These are phyloP conservation scores for Carallia pectinifolia DNA, from an alignment of 345 rosid species.

Conservation along the genomic window DNA sequence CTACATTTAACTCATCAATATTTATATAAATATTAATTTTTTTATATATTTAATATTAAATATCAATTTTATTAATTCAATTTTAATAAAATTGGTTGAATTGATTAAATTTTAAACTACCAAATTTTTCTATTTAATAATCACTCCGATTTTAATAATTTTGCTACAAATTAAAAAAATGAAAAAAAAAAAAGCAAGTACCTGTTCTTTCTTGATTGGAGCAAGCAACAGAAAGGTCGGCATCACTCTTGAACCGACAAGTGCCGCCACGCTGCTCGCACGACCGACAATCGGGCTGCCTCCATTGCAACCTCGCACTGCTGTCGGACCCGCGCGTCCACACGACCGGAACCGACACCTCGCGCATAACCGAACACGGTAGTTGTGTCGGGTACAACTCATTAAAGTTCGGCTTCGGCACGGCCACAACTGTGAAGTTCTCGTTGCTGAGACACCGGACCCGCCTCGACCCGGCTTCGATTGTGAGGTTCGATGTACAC, in stretches of 20 bases:
- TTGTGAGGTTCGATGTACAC: slow-evolving; percentile 17
- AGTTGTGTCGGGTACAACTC: not conserved
- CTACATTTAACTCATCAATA: too few relatives aligned
- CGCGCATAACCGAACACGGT: slow-evolving; percentile 16
- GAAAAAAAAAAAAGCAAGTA: not conserved
- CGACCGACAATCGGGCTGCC: slow-evolving; percentile 31
- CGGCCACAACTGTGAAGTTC: slow-evolving; percentile 29
- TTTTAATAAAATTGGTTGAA: too few relatives aligned
- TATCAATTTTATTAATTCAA: too few relatives aligned
- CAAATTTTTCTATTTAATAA: too few relatives aligned
- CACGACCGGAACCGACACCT: slow-evolving; percentile 23
- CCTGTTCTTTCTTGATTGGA: slow-evolving; percentile 7
- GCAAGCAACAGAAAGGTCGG: slow-evolving; percentile 28
- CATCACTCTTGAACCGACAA: slow-evolving; percentile 30
- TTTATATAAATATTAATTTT: too few relatives aligned
- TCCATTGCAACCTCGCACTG: slow-evolving; percentile 34
- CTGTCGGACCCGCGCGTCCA: slow-evolving; percentile 11
- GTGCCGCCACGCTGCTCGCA: slow-evolving; percentile 34
- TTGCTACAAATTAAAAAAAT: not conserved
- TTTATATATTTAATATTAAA: too few relatives aligned
- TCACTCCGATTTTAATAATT: too few relatives aligned
- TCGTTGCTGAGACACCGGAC: slow-evolving; percentile 39
- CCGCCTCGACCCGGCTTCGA: not conserved
- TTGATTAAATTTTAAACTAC: too few relatives aligned
- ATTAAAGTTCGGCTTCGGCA: not conserved